phyloP scores from a whole-genome alignment of 2,329 filamentous ascomycete species.

The Neonectria hederae region DNA sequence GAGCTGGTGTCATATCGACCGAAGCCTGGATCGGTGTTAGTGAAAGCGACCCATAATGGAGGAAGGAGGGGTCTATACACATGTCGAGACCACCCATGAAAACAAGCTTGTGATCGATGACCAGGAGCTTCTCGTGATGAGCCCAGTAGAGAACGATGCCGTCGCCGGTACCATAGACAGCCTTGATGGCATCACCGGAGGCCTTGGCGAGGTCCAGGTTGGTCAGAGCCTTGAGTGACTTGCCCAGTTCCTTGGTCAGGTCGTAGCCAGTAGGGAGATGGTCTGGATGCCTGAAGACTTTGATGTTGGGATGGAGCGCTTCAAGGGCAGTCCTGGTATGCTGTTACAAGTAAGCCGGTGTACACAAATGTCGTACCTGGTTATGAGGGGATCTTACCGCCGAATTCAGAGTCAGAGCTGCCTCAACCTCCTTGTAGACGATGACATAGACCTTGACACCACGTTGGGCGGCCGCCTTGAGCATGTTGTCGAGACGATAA shows the following conservation, averaged over 20 bases:
- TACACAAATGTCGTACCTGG: constrained; percentile 6
- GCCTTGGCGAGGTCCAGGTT: constrained; percentile 69
- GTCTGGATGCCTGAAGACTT: constrained; percentile 90
- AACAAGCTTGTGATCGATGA: constrained; percentile 80
- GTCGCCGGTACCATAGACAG: constrained; percentile 82
- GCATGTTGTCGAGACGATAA: constrained; percentile 85
- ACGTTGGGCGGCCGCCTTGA: constrained; percentile 82
- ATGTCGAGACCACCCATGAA: constrained; percentile 95
- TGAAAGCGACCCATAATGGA: background rate
- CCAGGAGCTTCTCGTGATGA: constrained; percentile 89
- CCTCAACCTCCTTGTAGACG: constrained; percentile 91
- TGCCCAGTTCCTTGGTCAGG: constrained; percentile 73
- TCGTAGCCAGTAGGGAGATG: constrained; percentile 80
- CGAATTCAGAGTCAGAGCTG: constrained; percentile 73
- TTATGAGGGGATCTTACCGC: constrained; percentile 50
- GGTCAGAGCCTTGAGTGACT: constrained; percentile 61
- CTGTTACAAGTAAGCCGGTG: constrained; percentile 45
- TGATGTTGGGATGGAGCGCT: constrained; percentile 81
- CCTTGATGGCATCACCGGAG: constrained; percentile 77
- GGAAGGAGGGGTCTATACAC: constrained; percentile 56
- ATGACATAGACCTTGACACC: constrained; percentile 87
- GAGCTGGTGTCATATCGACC: constrained; percentile 88
- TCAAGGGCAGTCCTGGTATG: constrained; percentile 86
- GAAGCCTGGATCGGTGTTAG: constrained; percentile 63
- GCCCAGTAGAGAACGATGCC: constrained; percentile 91